Evolutionary conservation across 352 stramenopile genomes (phyloP).

Genomic region (Pythium periplocum): DNA sequence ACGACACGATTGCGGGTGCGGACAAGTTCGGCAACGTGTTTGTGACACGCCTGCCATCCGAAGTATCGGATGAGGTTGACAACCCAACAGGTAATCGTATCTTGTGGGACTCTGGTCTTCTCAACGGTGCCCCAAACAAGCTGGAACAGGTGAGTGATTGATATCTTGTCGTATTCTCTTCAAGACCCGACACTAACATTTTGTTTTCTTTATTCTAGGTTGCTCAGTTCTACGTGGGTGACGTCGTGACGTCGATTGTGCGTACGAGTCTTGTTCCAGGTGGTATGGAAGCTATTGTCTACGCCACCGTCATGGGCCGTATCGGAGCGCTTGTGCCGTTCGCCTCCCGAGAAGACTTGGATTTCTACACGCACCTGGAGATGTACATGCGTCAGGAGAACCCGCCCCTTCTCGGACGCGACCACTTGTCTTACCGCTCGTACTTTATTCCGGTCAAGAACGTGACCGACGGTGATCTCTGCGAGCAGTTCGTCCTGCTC

Average conservation of each 20-base stretch:
- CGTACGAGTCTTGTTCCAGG: slow-evolving; percentile 94
- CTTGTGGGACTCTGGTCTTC: slow-evolving; percentile 92
- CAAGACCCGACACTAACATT: no score
- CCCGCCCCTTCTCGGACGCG: slow-evolving; percentile 91
- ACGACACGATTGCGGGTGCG: slow-evolving; percentile 96
- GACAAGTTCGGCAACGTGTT: slow-evolving; percentile 99
- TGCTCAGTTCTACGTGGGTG: slow-evolving; percentile 96
- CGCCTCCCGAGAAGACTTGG: slow-evolving; percentile 94
- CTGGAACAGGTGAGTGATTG: slow-evolving; percentile 84
- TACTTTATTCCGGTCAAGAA: slow-evolving; percentile 99
- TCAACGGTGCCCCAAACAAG: slow-evolving; percentile 95
- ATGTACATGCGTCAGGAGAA: slow-evolving; percentile 92
- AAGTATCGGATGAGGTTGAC: slow-evolving; percentile 94
- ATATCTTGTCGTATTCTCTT: neutral
- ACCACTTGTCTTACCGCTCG: slow-evolving; percentile 97
- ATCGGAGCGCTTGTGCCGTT: slow-evolving; percentile 97
- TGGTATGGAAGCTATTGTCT: slow-evolving; percentile 96
- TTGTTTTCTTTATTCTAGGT: slow-evolving; percentile 21
- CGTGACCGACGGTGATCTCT: slow-evolving; percentile 98
- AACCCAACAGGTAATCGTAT: slow-evolving; percentile 95
- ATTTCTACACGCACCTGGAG: slow-evolving; percentile 99
- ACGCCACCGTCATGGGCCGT: slow-evolving; percentile 95
- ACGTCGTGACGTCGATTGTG: slow-evolving; percentile 97
- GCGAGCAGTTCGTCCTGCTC: slow-evolving; percentile 93
- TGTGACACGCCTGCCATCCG: slow-evolving; percentile 90